Conservation (phyloP, 176 grass and related monocot species). For the Typha latifolia region DNA sequence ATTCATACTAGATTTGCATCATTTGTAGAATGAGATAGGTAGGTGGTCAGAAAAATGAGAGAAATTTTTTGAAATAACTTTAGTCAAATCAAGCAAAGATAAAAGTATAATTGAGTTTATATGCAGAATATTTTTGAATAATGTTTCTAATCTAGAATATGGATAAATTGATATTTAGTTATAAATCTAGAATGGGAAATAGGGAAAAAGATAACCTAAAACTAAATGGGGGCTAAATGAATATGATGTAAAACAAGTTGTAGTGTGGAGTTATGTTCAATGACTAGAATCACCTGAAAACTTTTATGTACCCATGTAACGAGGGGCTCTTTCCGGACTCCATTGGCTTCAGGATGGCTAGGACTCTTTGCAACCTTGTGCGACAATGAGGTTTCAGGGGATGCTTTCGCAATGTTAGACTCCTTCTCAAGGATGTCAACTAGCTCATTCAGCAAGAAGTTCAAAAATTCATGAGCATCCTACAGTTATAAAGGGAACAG, state of each 20-base stretch:
- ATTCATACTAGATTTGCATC: too few relatives aligned
- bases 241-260: neutral
- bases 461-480: slow-evolving; percentile 97
- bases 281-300: slow-evolving; percentile 64
- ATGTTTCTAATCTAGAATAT: too few relatives aligned
- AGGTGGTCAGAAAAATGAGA: too few relatives aligned
- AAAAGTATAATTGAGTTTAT: too few relatives aligned
- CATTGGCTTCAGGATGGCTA: slow-evolving; percentile 46
- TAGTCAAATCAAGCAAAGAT: too few relatives aligned
- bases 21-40: too few relatives aligned
- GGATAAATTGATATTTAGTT: too few relatives aligned
- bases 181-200: too few relatives aligned
- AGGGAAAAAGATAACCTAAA: too few relatives aligned
- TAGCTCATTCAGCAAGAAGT: slow-evolving; percentile 89
- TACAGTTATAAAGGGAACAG: slow-evolving; percentile 6
- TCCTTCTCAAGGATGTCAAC: slow-evolving; percentile 96
- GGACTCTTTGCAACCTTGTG: slow-evolving; percentile 59
- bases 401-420: slow-evolving; percentile 34
- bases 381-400: slow-evolving; percentile 45
- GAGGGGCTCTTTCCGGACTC: slow-evolving; percentile 56
- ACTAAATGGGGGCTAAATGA: neutral
- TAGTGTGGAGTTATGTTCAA: neutral
- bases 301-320: slow-evolving; percentile 83
- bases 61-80: too few relatives aligned
- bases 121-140: too few relatives aligned